Base-by-base conservation (phyloP, 2,329 filamentous ascomycete genomes). In the Blastomyces parvus region DNA sequence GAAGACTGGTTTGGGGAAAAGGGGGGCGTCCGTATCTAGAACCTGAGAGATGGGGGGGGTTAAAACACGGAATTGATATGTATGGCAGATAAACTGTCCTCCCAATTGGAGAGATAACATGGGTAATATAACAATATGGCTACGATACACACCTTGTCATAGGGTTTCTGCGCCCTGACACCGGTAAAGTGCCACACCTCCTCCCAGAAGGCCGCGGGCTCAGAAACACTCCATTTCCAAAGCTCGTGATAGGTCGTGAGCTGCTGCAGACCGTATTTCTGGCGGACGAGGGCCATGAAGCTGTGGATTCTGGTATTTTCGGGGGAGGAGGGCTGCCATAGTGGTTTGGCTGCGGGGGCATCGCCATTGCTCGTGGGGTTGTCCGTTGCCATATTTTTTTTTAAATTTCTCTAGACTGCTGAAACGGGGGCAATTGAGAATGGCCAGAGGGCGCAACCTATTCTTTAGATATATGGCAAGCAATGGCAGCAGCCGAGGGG, bases 1-100 rank as follows among this genome's bases (percentile, higher is more conserved):
- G 80, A 96, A 97, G 64, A 86, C 80, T 8, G 93, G 92, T 30
- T 91, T 86, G 30, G 93, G 93, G 70, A 91, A 97, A 83, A 97
- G 89, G 57, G 84, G 81, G 6, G 86, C 83, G 62, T 84, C 76
- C 50, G 82, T 73, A 30, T 88, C 84, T 22, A 96, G 79, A 52
- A 90, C 88, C 87, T 92, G 70, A 46, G 59, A 46, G 38, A 8
- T 25, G 25, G n/a, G 30, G 40, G 63, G 25, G 59, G 33, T 17
- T n/a, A 6, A 22, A 33, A 30, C 33, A 13, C 13, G 7, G 50
- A 33, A 33, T 14, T 30, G 8, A 14, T 53, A 13, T 17, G 7
- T n/a, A 19, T n/a, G 52, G 11, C 2, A 0, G 50, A n/a, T n/a
- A n/a, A n/a, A n/a, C n/a, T n/a, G n/a, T n/a, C n/a, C n/a, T n/a